Evolutionary conservation across 2,329 filamentous ascomycete genomes (phyloP).

Genomic region (Pseudohalonectria lignicola): DNA sequence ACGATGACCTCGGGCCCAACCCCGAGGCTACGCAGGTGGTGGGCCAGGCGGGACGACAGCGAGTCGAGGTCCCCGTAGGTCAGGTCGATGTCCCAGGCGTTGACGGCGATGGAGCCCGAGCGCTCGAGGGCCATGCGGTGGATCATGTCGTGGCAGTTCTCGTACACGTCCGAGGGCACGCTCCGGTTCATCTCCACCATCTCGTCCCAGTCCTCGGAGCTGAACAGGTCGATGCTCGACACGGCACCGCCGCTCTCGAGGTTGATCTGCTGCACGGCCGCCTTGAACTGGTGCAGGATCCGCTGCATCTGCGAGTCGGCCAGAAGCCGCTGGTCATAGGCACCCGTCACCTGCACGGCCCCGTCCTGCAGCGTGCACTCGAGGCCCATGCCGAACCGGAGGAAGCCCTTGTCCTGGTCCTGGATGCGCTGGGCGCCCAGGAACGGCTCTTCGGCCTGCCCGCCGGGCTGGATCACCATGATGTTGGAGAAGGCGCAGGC

Average conservation of each 20-base stretch:
- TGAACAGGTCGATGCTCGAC: background rate
- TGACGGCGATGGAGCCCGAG: constrained; percentile 5
- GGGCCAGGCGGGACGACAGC: constrained; percentile 6
- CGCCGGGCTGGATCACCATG: background rate
- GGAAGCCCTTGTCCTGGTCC: background rate
- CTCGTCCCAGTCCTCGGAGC: background rate
- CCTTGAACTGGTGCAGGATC: background rate
- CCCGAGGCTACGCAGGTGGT: constrained; percentile 5
- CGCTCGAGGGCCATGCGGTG: background rate
- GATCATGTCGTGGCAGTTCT: background rate
- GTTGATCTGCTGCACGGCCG: background rate
- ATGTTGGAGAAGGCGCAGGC: background rate
- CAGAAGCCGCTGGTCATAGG: background rate
- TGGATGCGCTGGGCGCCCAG: background rate
- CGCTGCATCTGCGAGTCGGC: background rate
- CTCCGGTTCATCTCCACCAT: background rate
- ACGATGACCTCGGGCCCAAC: constrained; percentile 9
- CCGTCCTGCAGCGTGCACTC: background rate
- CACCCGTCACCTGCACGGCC: background rate
- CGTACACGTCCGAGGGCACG: background rate
- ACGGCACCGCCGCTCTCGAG: background rate
- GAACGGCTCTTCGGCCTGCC: too few species aligned
- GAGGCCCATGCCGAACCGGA: background rate
- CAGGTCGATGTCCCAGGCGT: constrained; percentile 9
- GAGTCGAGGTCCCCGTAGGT: constrained; percentile 9